Conservation (phyloP, 2,329 filamentous ascomycete species). For the Verticillium zaregamsianum region DNA sequence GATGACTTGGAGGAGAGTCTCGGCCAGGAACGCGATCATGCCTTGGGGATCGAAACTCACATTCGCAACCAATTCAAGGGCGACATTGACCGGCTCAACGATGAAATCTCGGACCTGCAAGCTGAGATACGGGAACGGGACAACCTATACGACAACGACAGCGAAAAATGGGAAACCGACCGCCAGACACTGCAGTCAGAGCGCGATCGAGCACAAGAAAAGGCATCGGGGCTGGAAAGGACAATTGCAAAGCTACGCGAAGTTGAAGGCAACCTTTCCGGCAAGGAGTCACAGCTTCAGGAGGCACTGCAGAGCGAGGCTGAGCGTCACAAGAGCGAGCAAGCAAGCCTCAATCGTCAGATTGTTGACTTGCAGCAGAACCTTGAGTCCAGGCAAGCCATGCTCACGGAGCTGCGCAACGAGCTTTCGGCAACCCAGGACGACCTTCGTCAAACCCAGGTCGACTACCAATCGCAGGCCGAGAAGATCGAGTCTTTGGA, state of each 20-base stretch:
- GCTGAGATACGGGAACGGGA: conserved; percentile 66
- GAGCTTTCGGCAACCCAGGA: conserved; percentile 65
- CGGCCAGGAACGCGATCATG: conserved; percentile 51
- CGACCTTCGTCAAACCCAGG: conserved; percentile 63
- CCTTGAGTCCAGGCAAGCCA: conserved; percentile 61
- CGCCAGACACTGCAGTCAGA: conserved; percentile 62
- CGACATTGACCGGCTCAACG: conserved; percentile 47
- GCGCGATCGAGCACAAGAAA: conserved; percentile 62
- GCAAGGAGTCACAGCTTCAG: conserved; percentile 64
- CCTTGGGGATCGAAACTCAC: conserved; percentile 56
- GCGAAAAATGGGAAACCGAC: conserved; percentile 68
- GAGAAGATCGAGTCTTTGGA: conserved; percentile 67
- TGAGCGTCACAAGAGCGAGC: conserved; percentile 68
- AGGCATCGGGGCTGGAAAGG: conserved; percentile 61
- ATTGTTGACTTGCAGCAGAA: conserved; percentile 71
- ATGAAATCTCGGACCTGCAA: conserved; percentile 59
- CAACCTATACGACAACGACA: conserved; percentile 65
- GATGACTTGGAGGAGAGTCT: conserved; percentile 44
- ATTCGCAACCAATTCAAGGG: conserved; percentile 40
- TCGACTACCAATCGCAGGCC: conserved; percentile 56
- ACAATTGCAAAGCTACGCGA: conserved; percentile 68
- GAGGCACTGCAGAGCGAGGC: conserved; percentile 66
- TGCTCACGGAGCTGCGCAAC: conserved; percentile 59
- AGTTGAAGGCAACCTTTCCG: conserved; percentile 61
- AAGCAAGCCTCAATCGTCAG: conserved; percentile 66